A percentile compares a stretch with the other conserved stretches of the same genome.
Conservation (phyloP, 495 filamentous ascomycete genomes). For the Penicillium herquei region DNA sequence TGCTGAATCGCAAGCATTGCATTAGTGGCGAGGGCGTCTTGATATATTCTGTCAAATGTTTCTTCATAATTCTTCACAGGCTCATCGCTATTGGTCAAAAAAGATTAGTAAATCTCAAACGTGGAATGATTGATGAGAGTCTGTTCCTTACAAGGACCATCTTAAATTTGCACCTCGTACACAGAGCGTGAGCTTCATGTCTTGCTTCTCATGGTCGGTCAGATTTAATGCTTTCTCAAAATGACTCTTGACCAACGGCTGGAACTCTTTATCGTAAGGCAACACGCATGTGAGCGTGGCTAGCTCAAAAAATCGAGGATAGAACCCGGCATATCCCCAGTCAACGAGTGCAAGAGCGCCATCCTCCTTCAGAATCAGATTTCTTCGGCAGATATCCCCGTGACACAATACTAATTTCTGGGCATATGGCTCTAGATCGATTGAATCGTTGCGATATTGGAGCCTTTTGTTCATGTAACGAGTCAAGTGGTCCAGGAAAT, state of each 20-base stretch:
- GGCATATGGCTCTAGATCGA: slow-evolving; percentile 13
- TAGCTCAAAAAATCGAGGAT: slow-evolving; percentile 19
- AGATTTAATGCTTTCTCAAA: slow-evolving; percentile 14
- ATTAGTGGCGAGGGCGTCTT: background rate
- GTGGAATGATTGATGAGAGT: background rate
- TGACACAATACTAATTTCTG: background rate
- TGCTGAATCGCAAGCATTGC: background rate
- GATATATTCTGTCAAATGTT: background rate
- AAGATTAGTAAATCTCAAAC: background rate
- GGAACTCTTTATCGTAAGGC: slow-evolving; percentile 11
- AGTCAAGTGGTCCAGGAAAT: slow-evolving; percentile 14
- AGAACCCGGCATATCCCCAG: slow-evolving; percentile 17
- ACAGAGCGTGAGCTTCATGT: slow-evolving; percentile 17
- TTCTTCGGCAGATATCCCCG: slow-evolving; percentile 13
- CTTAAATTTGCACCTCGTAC: slow-evolving; percentile 17
- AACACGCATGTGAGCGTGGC: slow-evolving; percentile 12
- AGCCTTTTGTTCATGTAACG: slow-evolving; percentile 17
- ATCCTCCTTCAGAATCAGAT: slow-evolving; percentile 17
- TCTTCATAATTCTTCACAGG: background rate
- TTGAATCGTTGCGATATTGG: slow-evolving; percentile 16
- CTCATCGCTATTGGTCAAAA: background rate
- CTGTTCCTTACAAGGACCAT: slow-evolving; percentile 6
- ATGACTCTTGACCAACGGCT: slow-evolving; percentile 13
- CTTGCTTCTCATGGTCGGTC: slow-evolving; percentile 19
- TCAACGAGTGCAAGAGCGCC: slow-evolving; percentile 17